Base-by-base conservation (phyloP, 306 rosid species). In the Acacia melanoxylon region DNA sequence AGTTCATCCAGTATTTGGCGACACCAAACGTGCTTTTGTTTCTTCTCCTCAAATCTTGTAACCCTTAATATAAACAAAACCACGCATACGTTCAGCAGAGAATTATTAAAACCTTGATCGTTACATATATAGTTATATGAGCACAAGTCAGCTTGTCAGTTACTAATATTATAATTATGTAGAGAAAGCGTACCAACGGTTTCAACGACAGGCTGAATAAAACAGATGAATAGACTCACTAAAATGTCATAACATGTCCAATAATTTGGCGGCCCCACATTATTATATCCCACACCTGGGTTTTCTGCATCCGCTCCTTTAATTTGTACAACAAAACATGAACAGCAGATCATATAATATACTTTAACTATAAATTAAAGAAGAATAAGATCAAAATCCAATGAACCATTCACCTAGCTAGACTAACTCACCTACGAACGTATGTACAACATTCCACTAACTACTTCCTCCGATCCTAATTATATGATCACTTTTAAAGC, bases 1-100 rank as follows among this genome's bases (percentile, higher is more conserved):
- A 87, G 71, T 62, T 46, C 81, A 10, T 83, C n/a, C 94, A 92
- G 73, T 20, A 92, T 78, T 54, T 89, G 87, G 73, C 41, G 20
- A 35, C 91, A 77, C 91, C 90, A 87, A 35, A 8, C 40, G 68
- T 90, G 92, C 65, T 79, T 86, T 44, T 68, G 25, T 69, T 68
- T 83, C 74, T 73, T 46, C 62, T 25, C 19, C 68, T 83, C n/a
- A 61, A 0, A 3, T 61, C 67, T 35, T 61, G 41, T 5, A 37
- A 6, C 8, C 52, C 52, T 14, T 48, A 13, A 48, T 48, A 48
- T 14, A 48, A 2, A 48, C 19, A 48, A 13, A 48, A 48, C 52
- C 52, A 14, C 52, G 14, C 52, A 16, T 46, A 46, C 6, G 52
- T 5, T 37, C 41, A 37, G 41, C 41, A 37, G 41, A 37, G 41